Base-by-base conservation (phyloP, 2,329 filamentous ascomycete genomes). In the Paecilomyces dactylethromorphus region DNA sequence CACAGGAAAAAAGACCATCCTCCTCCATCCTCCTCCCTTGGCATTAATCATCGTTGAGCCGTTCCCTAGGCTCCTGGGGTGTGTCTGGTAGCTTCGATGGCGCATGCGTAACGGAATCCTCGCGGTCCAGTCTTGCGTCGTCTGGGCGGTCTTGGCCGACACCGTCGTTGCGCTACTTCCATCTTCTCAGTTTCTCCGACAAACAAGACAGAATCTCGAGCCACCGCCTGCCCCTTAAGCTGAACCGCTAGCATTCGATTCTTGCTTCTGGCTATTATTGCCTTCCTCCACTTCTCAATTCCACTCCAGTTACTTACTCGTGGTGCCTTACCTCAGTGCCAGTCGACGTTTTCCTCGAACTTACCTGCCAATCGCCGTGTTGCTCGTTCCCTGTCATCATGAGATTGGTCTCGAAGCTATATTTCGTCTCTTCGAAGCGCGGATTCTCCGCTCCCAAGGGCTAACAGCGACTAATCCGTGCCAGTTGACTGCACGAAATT, bases 381-480 rank as follows among this genome's bases (percentile, higher is more conserved):
- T 29, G 13, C 26, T 13, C 3, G 22, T 24, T 21, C 50, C 50
- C 24, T 10, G 13, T 54, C 60, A 59, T 49, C 58, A 62, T 62
- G 60, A 58, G 24, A 60, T 58, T 56, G 15, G 24, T 11, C 54
- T 52, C 21, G 51, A 22, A 39, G 18, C 45, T 15, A 51, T 53
- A 45, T 45, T 45, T 39, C 33, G 35, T 57, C 32, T 31, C 32
- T 13, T 62, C 22, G 33, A 60, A 56, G 35, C 53, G 58, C 58
- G 22, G 50, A 18, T 51, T 58, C 6, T 39, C 60, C 54, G 55
- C 60, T 51, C 31, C 50, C 32, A 26, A 56, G 33, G 58, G 57
- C 54, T 62, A 62, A 50, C 57, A 57, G 35, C 55, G 24, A 10
- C n/a, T 26, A 13, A 22, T 51, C n/a, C 7, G n/a, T 13, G 4